Evolutionary conservation across 2,329 filamentous ascomycete species (phyloP), one percentile per base, ranked within the genome.

Genomic region (Neonectria faginata): DNA sequence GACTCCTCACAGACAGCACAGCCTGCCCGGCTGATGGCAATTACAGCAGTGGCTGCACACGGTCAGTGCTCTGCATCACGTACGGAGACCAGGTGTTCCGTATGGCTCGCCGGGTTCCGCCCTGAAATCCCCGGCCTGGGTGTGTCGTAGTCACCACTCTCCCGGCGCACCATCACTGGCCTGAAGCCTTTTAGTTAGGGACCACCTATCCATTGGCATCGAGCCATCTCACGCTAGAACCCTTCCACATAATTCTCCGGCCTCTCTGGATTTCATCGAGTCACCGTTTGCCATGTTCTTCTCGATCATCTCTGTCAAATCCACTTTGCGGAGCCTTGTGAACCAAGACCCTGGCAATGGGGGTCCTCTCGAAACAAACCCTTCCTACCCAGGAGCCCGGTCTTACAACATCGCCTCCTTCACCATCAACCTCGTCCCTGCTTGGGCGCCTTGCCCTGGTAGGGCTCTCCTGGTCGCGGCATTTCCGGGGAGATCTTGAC

Each of bases 401-500:
- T 25, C 42, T 41, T 18, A n/a, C 36, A 45, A 29, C 51, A 27
- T 56, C 52, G 31, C 33, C 59, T 45, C 56, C 36, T 14, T 57
- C 20, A 41, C 45, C 53, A 39, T 25, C 47, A 62, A 62, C 55
- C 48, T 58, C 56, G 31, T 55, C 50, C 55, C 25, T 44, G 11
- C 20, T 48, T 36, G 27, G 31, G 59, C 33, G 39, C 51, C 41
- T 41, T 41, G 41, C 55, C 52, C 44, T 20, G 31, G 57, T 57
- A 67, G 53, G 70, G 70, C 20, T 29, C 69, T 69, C 70, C 70
- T 51, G 33, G 69, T 73, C 69, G 69, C 69, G 69, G 71, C 67
- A 72, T 66, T 72, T 65, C 69, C 66, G 70, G 70, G 67, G 65
- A 61, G 64, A 68, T 66, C 62, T 64, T 18, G 54, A 53, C 39